phyloP scores from a whole-genome alignment of 2,329 filamentous ascomycete genomes.

The Xylariaceae sp. region DNA sequence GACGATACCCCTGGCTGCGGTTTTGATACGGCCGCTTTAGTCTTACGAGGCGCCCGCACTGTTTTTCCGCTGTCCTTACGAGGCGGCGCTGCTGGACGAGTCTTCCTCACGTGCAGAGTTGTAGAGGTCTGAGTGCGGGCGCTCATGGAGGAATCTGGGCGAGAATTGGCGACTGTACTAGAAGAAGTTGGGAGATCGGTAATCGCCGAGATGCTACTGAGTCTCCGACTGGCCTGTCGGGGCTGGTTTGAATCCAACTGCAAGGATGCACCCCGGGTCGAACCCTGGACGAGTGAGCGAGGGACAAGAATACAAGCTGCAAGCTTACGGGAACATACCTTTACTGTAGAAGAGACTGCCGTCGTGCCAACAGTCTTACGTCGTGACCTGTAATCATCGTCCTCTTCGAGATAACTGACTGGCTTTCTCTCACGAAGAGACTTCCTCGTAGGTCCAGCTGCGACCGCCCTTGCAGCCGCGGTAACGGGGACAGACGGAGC shows the following conservation, averaged over 20 bases:
- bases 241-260: constrained; percentile 22
- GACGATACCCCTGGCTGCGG: constrained; percentile 8
- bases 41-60: constrained; percentile 35
- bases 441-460: constrained; percentile 54
- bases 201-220: constrained; percentile 43
- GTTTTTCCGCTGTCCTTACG: constrained; percentile 37
- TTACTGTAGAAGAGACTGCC: constrained; percentile 40
- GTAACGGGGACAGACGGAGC: constrained; percentile 23
- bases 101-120: constrained; percentile 52
- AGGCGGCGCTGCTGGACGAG: constrained; percentile 42
- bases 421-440: constrained; percentile 67
- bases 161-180: constrained; percentile 15
- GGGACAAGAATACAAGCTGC: not conserved
- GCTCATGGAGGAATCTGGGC: constrained; percentile 39
- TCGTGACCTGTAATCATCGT: constrained; percentile 45
- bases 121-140: constrained; percentile 34
- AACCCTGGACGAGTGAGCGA: constrained; percentile 27
- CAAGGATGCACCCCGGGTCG: constrained; percentile 30
- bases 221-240: constrained; percentile 40
- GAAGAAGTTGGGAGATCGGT: constrained; percentile 13
- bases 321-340: constrained; percentile 29
- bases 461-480: constrained; percentile 22
- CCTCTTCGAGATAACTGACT: constrained; percentile 47
- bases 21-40: constrained; percentile 20
- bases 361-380: constrained; percentile 57